A percentile compares a stretch with the other conserved stretches of the same genome.
These are phyloP conservation scores for Podaxis sp. DNA, from an alignment of 768 basidiomycete genomes.

Conservation along the genomic window DNA sequence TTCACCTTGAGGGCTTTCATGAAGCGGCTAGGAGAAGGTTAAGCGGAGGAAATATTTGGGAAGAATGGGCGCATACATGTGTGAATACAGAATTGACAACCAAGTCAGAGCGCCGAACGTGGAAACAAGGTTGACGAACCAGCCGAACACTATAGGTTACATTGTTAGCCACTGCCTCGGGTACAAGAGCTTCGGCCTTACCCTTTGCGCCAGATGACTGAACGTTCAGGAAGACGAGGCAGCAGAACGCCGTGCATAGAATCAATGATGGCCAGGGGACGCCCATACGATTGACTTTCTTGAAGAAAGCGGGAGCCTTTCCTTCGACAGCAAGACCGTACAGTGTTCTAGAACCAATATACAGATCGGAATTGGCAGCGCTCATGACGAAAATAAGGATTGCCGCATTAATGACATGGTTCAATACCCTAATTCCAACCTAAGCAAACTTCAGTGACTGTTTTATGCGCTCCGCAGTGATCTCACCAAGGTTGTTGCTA, in stretches of 20 bases:
- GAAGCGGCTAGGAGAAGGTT: constrained; percentile 30
- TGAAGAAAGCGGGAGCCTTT: constrained; percentile 46
- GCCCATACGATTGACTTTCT: constrained; percentile 40
- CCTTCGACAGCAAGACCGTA: constrained; percentile 50
- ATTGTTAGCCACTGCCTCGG: constrained; percentile 16
- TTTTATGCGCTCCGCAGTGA: neutral
- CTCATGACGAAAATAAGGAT: constrained; percentile 67
- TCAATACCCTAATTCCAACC: constrained; percentile 56
- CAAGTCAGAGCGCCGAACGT: constrained; percentile 49
- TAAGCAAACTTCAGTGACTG: constrained; percentile 14
- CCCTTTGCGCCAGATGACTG: constrained; percentile 49
- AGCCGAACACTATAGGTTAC: constrained; percentile 44
- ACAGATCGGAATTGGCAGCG: constrained; percentile 63
- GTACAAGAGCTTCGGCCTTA: constrained; percentile 26
- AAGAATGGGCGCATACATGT: constrained; percentile 43
- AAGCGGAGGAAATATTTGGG: neutral
- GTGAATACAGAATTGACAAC: constrained; percentile 54
- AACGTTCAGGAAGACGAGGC: constrained; percentile 58
- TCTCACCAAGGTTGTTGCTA: constrained; percentile 39
- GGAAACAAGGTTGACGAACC: constrained; percentile 48
- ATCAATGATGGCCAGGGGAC: constrained; percentile 52
- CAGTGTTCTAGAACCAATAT: constrained; percentile 47
- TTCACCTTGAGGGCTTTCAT: constrained; percentile 44
- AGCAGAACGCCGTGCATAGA: constrained; percentile 53
- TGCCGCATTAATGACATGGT: constrained; percentile 63